Evolutionary conservation across 2,329 filamentous ascomycete species (phyloP).

Genomic region (Endothia cerciana): DNA sequence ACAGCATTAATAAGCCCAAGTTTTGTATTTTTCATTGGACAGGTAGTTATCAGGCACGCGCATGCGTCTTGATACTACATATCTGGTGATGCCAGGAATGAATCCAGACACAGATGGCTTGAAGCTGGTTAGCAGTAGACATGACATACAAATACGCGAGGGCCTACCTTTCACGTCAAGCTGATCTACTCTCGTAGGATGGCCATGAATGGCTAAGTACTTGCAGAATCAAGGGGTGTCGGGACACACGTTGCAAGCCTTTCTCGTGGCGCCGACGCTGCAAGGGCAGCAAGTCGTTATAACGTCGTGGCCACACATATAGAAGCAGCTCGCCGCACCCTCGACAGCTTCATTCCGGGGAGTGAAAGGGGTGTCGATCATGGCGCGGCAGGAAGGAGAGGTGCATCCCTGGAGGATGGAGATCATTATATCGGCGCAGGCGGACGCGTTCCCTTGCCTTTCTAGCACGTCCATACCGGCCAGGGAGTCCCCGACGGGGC

Average conservation of each 20-base stretch:
- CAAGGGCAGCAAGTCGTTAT: slow-evolving; percentile 3
- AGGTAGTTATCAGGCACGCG: not conserved
- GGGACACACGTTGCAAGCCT: not conserved
- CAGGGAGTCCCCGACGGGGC: not conserved
- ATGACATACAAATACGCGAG: not conserved
- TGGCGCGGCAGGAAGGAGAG: not conserved
- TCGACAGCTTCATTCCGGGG: not conserved
- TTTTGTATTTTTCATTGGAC: not conserved
- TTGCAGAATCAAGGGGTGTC: not conserved
- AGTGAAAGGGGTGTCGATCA: too few relatives aligned
- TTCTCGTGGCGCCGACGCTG: not conserved
- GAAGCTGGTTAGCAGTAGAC: not conserved
- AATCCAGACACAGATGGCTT: not conserved
- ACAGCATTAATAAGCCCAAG: not conserved
- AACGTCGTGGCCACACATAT: not conserved
- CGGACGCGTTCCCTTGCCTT: not conserved
- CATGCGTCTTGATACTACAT: not conserved
- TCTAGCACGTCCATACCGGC: not conserved
- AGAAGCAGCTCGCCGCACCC: not conserved
- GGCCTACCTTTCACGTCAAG: too few relatives aligned
- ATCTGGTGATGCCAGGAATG: not conserved
- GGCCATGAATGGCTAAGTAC: not conserved
- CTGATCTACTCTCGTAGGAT: too few relatives aligned
- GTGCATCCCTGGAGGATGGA: not conserved
- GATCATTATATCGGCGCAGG: not conserved